Conservation (phyloP, 257 asterid genomes). For the Solanum chiquidenum region DNA sequence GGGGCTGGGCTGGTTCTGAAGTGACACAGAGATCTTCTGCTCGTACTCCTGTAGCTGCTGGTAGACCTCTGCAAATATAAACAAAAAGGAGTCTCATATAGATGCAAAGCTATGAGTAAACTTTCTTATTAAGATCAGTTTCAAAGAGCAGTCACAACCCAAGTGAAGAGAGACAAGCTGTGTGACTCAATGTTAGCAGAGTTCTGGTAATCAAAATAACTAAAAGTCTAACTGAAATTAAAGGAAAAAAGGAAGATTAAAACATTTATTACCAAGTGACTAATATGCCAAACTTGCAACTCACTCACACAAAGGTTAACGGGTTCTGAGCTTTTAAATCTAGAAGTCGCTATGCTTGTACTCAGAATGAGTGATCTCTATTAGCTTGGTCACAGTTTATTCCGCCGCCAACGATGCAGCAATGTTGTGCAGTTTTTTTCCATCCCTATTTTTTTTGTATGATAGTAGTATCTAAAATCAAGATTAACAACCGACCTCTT, state of each 20-base stretch:
- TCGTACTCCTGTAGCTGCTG: slow-evolving; percentile 77
- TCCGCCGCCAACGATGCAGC: background rate
- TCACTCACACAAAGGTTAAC: background rate
- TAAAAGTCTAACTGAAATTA: background rate
- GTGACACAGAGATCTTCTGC: slow-evolving; percentile 38
- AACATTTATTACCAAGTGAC: background rate
- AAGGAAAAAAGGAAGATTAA: background rate
- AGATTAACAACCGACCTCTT: background rate
- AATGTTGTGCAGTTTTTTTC: background rate
- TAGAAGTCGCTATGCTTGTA: background rate
- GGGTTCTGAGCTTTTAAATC: background rate
- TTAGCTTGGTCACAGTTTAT: background rate
- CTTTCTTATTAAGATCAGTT: background rate
- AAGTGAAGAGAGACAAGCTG: background rate
- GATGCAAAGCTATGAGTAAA: background rate
- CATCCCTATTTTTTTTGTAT: background rate
- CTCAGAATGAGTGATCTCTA: background rate
- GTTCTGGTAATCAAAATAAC: background rate
- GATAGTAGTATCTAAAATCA: background rate
- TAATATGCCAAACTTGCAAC: background rate
- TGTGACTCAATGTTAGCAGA: background rate
- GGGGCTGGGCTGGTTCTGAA: slow-evolving; percentile 10
- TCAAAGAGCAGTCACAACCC: background rate
- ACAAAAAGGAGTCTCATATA: background rate
- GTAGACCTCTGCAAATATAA: slow-evolving; percentile 36